Evolutionary conservation across 2,329 filamentous ascomycete species (phyloP).

Genomic region (Fusarium sp.): DNA sequence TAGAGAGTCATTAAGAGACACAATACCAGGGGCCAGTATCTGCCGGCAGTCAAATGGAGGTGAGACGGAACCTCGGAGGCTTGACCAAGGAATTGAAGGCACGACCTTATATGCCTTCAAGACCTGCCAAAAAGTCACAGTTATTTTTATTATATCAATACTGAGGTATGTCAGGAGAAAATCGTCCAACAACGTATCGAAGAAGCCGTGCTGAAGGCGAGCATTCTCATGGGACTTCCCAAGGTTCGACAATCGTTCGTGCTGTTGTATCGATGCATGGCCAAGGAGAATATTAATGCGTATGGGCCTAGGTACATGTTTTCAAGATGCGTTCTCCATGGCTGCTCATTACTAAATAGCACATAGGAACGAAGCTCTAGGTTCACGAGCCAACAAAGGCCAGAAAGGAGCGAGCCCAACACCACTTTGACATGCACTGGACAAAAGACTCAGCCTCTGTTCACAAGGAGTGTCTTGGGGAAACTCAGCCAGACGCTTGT

Average conservation of each 20-base stretch:
- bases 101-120: too few relatives aligned
- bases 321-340: accelerated
- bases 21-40: too few relatives aligned
- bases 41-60: too few relatives aligned
- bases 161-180: not conserved
- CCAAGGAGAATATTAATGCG: not conserved
- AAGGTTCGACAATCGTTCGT: not conserved
- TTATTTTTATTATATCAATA: too few relatives aligned
- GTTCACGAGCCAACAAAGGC: not conserved
- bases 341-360: not conserved
- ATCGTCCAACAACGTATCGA: not conserved
- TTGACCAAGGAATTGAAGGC: too few relatives aligned
- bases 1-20: too few relatives aligned
- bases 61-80: too few relatives aligned
- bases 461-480: not conserved
- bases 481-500: accelerated
- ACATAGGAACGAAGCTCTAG: not conserved
- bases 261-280: too few relatives aligned
- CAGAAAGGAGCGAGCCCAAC: not conserved
- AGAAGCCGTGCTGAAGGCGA: not conserved
- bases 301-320: not conserved
- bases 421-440: not conserved
- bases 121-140: too few relatives aligned
- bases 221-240: not conserved
- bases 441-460: not conserved